Conservation (phyloP, 441 rosid species). For the Gossypium trilobum region DNA sequence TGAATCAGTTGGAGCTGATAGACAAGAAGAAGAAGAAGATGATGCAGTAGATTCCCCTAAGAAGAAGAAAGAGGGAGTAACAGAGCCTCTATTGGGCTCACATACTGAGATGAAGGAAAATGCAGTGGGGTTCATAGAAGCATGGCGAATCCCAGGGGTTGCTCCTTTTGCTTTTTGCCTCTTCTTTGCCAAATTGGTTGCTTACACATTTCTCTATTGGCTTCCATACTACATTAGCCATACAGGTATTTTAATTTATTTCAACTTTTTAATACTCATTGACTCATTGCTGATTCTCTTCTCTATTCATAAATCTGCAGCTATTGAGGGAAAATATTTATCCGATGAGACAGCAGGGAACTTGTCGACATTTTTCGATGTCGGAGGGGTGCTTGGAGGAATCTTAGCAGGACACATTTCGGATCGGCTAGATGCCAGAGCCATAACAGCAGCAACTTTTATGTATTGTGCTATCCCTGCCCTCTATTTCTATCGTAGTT, state of each 20-base stretch:
- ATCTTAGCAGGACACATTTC: conserved; percentile 88
- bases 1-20: conserved; percentile 54
- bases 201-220: conserved; percentile 95
- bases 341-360: conserved; percentile 69
- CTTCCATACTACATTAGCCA: conserved; percentile 92
- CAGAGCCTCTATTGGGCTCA: conserved; percentile 43
- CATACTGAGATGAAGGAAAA: conserved; percentile 31
- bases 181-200: conserved; percentile 87
- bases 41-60: conserved; percentile 34
- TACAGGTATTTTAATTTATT: conserved; percentile 44
- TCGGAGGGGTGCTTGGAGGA: conserved; percentile 95
- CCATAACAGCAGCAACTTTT: conserved; percentile 88
- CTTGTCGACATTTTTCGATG: conserved; percentile 76
- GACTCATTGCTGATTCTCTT: background rate
- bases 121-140: conserved; percentile 80
- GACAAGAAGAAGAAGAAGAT: conserved; percentile 20
- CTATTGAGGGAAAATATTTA: conserved; percentile 69
- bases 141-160: conserved; percentile 91
- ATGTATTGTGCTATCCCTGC: conserved; percentile 90
- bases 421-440: conserved; percentile 62
- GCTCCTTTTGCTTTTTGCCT: conserved; percentile 93
- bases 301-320: conserved; percentile 34
- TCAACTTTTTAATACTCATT: background rate
- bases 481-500: conserved; percentile 67
- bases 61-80: conserved; percentile 38